A percentile compares a stretch with the other conserved stretches of the same genome.
Conservation (phyloP, 1,284 basidiomycete genomes). For the Leccinum pachyderme region DNA sequence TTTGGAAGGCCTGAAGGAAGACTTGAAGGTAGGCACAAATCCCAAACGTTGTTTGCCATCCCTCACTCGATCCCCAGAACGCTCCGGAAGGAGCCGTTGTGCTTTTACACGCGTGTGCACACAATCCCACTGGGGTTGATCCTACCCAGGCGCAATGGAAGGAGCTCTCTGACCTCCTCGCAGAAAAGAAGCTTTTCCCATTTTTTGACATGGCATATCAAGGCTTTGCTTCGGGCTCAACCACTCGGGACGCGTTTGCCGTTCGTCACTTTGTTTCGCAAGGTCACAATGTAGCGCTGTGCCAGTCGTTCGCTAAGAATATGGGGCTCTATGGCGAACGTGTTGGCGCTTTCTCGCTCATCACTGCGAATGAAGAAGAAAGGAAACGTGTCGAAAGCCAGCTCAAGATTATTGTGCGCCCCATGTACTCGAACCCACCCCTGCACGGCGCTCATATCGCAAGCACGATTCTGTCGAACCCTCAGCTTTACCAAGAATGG, state of each 20-base stretch:
- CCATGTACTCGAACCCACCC: constrained; percentile 99
- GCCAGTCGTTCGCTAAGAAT: constrained; percentile 99
- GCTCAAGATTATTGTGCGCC: constrained; percentile 94
- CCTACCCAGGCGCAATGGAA: constrained; percentile 93
- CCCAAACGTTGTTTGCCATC: neutral
- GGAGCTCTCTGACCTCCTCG: constrained; percentile 85
- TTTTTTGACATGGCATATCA: constrained; percentile 99
- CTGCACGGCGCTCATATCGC: constrained; percentile 94
- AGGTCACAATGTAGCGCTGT: constrained; percentile 83
- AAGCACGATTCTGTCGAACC: constrained; percentile 75
- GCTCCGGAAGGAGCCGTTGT: constrained; percentile 81
- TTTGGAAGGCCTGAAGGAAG: constrained; percentile 88
- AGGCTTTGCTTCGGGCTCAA: constrained; percentile 90
- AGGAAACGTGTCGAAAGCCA: constrained; percentile 91
- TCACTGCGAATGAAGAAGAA: constrained; percentile 73
- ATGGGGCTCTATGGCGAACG: constrained; percentile 98
- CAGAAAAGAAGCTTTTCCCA: constrained; percentile 86
- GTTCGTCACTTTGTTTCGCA: constrained; percentile 91
- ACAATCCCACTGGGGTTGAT: constrained; percentile 98
- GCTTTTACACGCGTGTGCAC: constrained; percentile 89
- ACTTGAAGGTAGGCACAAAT: constrained; percentile 65
- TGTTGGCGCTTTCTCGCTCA: constrained; percentile 91
- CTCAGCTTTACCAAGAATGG: constrained; percentile 86
- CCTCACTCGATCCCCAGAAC: constrained; percentile 42
- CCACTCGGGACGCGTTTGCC: constrained; percentile 89